Evolutionary conservation across 345 rosid genomes (phyloP).

Genomic region (Barbarea vulgaris): DNA sequence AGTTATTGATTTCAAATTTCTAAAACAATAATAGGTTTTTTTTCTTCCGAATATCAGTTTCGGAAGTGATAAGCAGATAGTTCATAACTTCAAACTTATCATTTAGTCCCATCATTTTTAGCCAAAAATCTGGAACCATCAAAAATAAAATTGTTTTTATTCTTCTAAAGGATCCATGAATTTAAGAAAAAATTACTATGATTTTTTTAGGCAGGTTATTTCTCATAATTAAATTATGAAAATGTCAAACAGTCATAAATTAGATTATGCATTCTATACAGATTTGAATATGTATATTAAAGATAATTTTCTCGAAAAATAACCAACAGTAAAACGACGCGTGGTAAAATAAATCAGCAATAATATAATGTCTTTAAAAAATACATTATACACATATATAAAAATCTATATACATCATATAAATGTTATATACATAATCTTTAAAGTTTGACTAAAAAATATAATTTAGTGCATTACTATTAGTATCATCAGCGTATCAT

Average conservation of each 20-base stretch:
- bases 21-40: not conserved
- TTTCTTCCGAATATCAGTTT: not conserved
- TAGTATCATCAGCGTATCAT: not conserved
- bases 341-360: not conserved
- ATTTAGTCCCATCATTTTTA: not conserved
- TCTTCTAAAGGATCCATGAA: not conserved
- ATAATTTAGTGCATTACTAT: not conserved
- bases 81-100: not conserved
- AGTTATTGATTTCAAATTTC: not conserved
- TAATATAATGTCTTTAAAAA: too few relatives aligned
- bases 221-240: not conserved
- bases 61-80: not conserved
- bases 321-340: not conserved
- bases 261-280: not conserved
- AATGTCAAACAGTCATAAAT: not conserved
- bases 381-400: too few relatives aligned
- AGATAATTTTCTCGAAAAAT: not conserved
- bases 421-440: not conserved
- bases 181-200: not conserved
- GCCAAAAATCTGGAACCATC: not conserved
- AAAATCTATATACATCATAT: too few relatives aligned
- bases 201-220: not conserved
- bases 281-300: not conserved
- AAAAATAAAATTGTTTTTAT: not conserved
- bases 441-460: not conserved